Evolutionary conservation across 192 early-diverging fungal genomes (phyloP), one percentile per base, ranked within the genome.

Genomic region (Coemansia sp.): DNA sequence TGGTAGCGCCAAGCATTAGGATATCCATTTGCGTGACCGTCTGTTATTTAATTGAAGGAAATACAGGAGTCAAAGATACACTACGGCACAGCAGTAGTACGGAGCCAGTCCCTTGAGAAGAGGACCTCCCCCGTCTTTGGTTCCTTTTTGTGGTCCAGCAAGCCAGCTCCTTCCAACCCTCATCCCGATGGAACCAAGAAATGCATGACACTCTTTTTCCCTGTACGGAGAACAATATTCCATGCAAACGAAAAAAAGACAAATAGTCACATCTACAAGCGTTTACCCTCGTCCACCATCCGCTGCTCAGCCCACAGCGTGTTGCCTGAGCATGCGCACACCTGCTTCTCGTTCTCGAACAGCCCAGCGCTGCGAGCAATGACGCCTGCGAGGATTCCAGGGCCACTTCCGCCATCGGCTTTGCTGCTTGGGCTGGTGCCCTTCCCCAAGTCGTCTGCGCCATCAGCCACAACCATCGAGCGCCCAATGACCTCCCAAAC

Each of bases 401-500:
- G 71, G 12, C 88, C 89, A 49, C 87, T 87, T 53, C 46, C 33
- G 40, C 75, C 75, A 39, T 81, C 79, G 8, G 80, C 84, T 63
- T 85, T 77, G 56, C 76, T 82, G 33, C 74, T 78, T 21, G 18
- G 55, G 29, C 55, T 9, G 10, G 12, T 25, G 25, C 68, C 70
- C 30, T 48, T 37, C 45, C 86, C 87, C 46, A 88, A 63, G 64
- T 87, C 85, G 61, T 91, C 89, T n/a, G 60, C 58, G 1, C 66
- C 66, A n/a, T 82, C 77, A 13, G 81, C 83, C 13, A 90, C 67
- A 8, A 94, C 92, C 84, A 96, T 85, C 26, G 89, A 91, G 49
- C 95, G 80, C 21, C 93, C 95, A 76, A 96, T 92, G 46, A 94
- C 75, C 72, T 96, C 94, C 91, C 92, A 93, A 2, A 95, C 91